These are phyloP conservation scores for Davidsoniella eucalypti DNA, from an alignment of 2,329 filamentous ascomycete genomes.

Conservation along the genomic window DNA sequence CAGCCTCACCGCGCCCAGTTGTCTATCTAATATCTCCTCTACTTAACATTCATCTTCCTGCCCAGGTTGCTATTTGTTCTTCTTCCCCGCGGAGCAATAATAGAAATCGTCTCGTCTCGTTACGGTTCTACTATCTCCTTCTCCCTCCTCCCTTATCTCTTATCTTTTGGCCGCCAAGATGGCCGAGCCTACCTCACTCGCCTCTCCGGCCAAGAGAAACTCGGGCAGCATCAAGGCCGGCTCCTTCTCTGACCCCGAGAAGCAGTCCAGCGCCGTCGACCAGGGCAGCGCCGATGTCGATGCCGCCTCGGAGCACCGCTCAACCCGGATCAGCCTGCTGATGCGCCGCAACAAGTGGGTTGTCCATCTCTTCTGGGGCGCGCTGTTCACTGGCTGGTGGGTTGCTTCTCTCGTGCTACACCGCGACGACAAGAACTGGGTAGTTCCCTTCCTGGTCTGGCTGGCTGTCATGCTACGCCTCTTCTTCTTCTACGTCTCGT, in stretches of 20 bases:
- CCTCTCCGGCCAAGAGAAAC: conserved; percentile 1
- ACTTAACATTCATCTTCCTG: no score
- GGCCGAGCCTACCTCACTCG: conserved; percentile 6
- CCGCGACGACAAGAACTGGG: conserved; percentile 57
- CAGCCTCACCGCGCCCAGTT: no score
- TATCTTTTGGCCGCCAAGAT: not conserved
- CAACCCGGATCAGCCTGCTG: conserved; percentile 19
- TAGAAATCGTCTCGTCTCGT: no score
- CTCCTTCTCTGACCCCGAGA: not conserved
- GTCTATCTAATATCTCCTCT: no score
- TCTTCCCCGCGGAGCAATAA: no score
- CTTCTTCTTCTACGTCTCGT: conserved; percentile 56
- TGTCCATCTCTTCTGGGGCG: conserved; percentile 29
- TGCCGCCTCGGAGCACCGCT: conserved; percentile 14
- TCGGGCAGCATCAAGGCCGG: not conserved
- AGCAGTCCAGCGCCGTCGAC: not conserved
- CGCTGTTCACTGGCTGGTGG: conserved; percentile 48
- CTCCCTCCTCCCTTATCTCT: not conserved
- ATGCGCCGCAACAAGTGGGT: conserved; percentile 30
- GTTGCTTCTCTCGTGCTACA: conserved; percentile 59
- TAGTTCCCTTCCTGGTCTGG: conserved; percentile 71
- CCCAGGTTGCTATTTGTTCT: no score
- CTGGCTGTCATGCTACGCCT: conserved; percentile 58
- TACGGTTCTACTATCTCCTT: not conserved
- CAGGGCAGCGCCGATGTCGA: not conserved